Percentiles rank a stretch among this genome's conserved stretches.
Conservation (phyloP, 306 rosid species). For the Prunus fruticosa region DNA sequence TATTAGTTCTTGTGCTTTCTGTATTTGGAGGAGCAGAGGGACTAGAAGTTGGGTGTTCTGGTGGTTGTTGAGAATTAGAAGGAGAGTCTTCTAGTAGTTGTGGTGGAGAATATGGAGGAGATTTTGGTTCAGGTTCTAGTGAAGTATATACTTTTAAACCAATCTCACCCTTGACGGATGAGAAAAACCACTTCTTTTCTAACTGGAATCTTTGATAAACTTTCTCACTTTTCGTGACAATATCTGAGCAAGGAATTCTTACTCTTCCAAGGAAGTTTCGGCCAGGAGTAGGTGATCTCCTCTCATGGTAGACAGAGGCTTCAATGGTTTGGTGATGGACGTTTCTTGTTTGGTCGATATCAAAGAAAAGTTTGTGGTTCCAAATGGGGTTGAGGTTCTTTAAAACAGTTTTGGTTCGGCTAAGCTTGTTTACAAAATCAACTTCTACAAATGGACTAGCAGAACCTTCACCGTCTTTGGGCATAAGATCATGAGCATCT, state of each 20-base stretch:
- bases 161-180: constrained; percentile 73
- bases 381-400: constrained; percentile 66
- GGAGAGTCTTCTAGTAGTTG: constrained; percentile 25
- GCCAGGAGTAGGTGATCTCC: constrained; percentile 33
- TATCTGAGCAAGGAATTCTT: constrained; percentile 62
- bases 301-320: constrained; percentile 52
- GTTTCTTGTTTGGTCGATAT: constrained; percentile 42
- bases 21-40: constrained; percentile 21
- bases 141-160: constrained; percentile 60
- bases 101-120: constrained; percentile 13
- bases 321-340: constrained; percentile 40
- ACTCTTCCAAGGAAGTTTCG: constrained; percentile 57
- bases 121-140: constrained; percentile 33
- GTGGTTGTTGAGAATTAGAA: constrained; percentile 25
- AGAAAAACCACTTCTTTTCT: constrained; percentile 56
- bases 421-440: constrained; percentile 56
- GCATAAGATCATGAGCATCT: constrained; percentile 71
- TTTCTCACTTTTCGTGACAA: constrained; percentile 59
- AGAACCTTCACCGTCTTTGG: constrained; percentile 63
- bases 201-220: constrained; percentile 56
- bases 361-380: constrained; percentile 48
- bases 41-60: constrained; percentile 14
- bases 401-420: constrained; percentile 53
- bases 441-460: constrained; percentile 62
- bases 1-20: constrained; percentile 18